phyloP scores from a whole-genome alignment of 768 basidiomycete genomes.

The Termitomyces titanicus region DNA sequence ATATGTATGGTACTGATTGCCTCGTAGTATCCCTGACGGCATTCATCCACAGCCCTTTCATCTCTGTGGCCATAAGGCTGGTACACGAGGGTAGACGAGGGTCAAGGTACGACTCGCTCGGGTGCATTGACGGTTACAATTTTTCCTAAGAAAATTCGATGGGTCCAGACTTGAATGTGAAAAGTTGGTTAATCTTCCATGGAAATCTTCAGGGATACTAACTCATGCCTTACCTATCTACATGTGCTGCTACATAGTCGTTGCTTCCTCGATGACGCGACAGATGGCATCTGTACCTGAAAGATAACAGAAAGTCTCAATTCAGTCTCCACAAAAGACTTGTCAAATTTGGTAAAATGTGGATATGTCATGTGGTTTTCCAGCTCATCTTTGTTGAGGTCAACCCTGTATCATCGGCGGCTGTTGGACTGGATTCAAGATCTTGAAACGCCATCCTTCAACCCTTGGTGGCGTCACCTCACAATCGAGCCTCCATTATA shows the following conservation, averaged over 20 bases:
- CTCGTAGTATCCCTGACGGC: no score
- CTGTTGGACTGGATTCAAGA: background rate
- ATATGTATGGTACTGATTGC: no score
- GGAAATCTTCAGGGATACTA: background rate
- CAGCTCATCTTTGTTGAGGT: background rate
- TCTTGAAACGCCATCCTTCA: background rate
- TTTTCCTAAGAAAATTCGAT: background rate
- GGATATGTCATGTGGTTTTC: background rate
- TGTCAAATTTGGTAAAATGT: background rate
- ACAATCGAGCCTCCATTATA: background rate
- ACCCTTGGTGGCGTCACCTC: constrained; percentile 3
- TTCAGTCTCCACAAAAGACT: background rate
- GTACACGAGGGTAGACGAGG: background rate
- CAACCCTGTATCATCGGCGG: background rate
- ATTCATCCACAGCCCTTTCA: no score
- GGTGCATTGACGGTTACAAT: no score
- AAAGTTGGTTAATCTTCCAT: background rate
- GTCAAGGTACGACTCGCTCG: no score
- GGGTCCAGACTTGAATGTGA: background rate
- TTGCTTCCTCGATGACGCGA: constrained; percentile 1
- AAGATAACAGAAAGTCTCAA: background rate
- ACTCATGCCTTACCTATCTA: background rate
- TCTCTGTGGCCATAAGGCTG: background rate
- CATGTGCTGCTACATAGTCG: no score
- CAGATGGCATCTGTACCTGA: constrained; percentile 5